Base-by-base conservation (phyloP, 352 stramenopile genomes). In the Aphanomyces invadans region DNA sequence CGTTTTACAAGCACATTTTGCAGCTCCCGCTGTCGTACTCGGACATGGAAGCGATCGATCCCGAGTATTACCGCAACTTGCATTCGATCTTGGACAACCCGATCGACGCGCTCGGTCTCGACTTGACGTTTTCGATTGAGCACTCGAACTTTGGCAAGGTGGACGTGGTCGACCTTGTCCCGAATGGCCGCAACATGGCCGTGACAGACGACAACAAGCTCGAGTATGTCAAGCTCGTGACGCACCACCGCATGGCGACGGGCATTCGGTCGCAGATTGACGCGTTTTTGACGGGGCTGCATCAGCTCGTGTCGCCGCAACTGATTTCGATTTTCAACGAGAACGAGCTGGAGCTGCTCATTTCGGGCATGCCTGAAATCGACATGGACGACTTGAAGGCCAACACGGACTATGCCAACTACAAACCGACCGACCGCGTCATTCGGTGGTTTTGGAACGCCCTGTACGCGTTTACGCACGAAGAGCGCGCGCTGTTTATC, bases 21-120 rank as follows among this genome's bases (percentile, higher is more conserved):
- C 97, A 98, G 70, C 77, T 98, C 39, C 95, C 97, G 57, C 95
- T 99, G 44, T 91, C 79, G 48, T 97, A 99, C 73, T 87, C 97
- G 65, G 97, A 99, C 78, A 99, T 99, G 96, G 94, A 99, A 84
- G 95, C 92, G 2, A 98, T 99, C 56, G 96, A 99, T 73, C 96
- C 95, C 9, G 95, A 98, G 74, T 95, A 97, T 62, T 97, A 96
- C 73, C 81, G 86, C n/a, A 97, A 96, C 70, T 74, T 98, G 23
- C 86, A 90, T 70, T 95, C 90, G 59, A 92, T 98, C 32, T 61
- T 96, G 36, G 79, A 95, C 67, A 89, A 96, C 54, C 69, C 78
- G 29, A 92, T 96, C 51, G 81, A 71, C n/a, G 81, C 89, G 48
- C 71, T 95, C 21, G 84, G 87, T 0, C 74, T 98, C 19, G 89